Conservation (phyloP, 192 early-diverging fungal species). For the Coemansia erecta region DNA sequence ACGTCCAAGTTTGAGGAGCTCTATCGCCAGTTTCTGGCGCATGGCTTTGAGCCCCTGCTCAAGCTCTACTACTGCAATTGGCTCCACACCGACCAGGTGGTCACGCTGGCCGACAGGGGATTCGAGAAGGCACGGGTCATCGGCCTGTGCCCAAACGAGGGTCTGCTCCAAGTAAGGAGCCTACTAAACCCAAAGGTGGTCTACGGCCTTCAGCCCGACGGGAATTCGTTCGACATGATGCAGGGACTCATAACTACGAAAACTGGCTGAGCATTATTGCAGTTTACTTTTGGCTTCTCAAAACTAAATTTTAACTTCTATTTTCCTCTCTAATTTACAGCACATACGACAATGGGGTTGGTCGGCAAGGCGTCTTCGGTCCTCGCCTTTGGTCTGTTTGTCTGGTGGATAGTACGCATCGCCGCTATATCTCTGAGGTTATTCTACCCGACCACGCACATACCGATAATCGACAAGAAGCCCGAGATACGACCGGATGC, state of each 20-base stretch:
- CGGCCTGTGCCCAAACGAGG: constrained; percentile 73
- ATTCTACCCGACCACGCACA: constrained; percentile 46
- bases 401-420: constrained; percentile 30
- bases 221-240: constrained; percentile 98
- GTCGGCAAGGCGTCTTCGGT: constrained; percentile 28
- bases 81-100: constrained; percentile 79
- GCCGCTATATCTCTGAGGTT: constrained; percentile 16
- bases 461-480: constrained; percentile 35
- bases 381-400: constrained; percentile 21
- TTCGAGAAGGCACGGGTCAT: constrained; percentile 63
- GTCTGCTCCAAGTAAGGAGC: constrained; percentile 70
- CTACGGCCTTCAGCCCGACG: constrained; percentile 88
- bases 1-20: constrained; percentile 72
- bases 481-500: constrained; percentile 1
- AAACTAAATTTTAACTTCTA: too few species aligned
- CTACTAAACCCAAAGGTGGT: constrained; percentile 55
- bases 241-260: constrained; percentile 70
- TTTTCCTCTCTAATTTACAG: too few species aligned
- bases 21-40: constrained; percentile 69
- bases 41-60: constrained; percentile 71
- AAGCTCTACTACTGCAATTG: constrained; percentile 79
- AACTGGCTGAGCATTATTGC: not conserved
- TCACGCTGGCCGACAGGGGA: constrained; percentile 61
- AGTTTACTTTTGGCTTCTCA: too few species aligned
- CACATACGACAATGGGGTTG: constrained; percentile 14